These are phyloP conservation scores for Boletus pseudo-olivaceus DNA, from an alignment of 768 basidiomycete genomes.

Conservation along the genomic window DNA sequence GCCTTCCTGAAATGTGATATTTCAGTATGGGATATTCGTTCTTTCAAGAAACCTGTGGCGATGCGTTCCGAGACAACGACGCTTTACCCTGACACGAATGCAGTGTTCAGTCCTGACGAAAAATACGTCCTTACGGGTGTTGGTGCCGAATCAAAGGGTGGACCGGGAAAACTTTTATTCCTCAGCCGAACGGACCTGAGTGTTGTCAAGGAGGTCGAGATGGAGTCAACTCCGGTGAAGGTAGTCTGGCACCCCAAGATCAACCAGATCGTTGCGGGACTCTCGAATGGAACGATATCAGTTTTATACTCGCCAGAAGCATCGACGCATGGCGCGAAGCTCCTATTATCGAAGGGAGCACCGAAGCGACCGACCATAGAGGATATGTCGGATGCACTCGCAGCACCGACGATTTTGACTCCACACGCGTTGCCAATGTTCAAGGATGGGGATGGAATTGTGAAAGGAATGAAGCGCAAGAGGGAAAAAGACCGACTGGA, in stretches of 20 bases:
- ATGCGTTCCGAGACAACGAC: conserved; percentile 63
- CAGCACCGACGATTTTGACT: conserved; percentile 85
- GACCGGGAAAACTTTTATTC: conserved; percentile 69
- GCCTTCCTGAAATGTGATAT: background rate
- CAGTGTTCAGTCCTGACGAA: conserved; percentile 93
- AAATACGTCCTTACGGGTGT: conserved; percentile 83
- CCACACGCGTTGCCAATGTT: conserved; percentile 94
- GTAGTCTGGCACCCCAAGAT: conserved; percentile 96
- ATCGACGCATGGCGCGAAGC: conserved; percentile 89
- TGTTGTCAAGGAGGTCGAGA: conserved; percentile 60
- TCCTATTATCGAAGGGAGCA: conserved; percentile 84
- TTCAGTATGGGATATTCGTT: conserved; percentile 90
- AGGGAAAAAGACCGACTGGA: conserved; percentile 86
- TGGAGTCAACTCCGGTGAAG: conserved; percentile 81
- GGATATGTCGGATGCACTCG: conserved; percentile 83
- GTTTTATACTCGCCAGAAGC: conserved; percentile 91
- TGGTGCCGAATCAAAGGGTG: conserved; percentile 63
- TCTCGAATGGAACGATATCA: conserved; percentile 83
- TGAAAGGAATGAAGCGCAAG: conserved; percentile 79
- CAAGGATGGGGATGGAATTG: conserved; percentile 68
- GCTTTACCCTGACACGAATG: conserved; percentile 89
- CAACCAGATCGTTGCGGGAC: conserved; percentile 89
- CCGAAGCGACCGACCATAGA: conserved; percentile 78
- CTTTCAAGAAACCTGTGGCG: conserved; percentile 85
- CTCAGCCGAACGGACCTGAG: conserved; percentile 68